Base-by-base conservation (phyloP, 2,329 filamentous ascomycete genomes). In the Xylariales sp. region DNA sequence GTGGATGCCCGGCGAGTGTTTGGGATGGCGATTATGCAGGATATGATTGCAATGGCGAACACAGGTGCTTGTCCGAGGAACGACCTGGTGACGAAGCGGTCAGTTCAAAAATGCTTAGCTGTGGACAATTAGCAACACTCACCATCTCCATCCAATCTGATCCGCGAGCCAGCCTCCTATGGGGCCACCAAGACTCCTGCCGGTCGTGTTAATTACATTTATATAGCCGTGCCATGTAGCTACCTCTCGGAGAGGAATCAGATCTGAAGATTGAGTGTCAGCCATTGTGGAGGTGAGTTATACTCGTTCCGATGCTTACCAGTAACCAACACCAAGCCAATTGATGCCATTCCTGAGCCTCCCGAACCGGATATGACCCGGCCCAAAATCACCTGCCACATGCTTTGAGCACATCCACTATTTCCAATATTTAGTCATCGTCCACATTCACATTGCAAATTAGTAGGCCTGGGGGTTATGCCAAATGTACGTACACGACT, bases 61-160 rank as follows among this genome's bases (percentile, higher is more conserved):
- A 77, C 58, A 0, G 78, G 78, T 1, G 69, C 63, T 55, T 83
- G 78, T 5, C 69, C 67, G 1, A 74, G 50, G 47, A 83, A 83
- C 0, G 75, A 76, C 70, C 70, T 62, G 25, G 8, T 29, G 0
- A 35, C n/a, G 18, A 12, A 20, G 11, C 19, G 20, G 17, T 1
- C 15, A 37, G 2, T 30, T n/a, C 5, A 18, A 48, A 7, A 50
- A 40, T 24, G n/a, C 29, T 35, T 10, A 17, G 11, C 14, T n/a
- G 20, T 25, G 11, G 16, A n/a, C 12, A 17, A 19, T 13, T n/a
- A 25, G 14, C 15, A 10, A 2, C 4, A 52, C 60, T 44, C 45
- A 76, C 78, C 78, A 82, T 56, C 81, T 63, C 81, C 81, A 85
- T 13, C 81, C 81, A 11, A 84, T 66, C 0, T 70, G 69, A 45